Conservation (phyloP, 1,284 basidiomycete species). For the Heterobasidion parviporum region DNA sequence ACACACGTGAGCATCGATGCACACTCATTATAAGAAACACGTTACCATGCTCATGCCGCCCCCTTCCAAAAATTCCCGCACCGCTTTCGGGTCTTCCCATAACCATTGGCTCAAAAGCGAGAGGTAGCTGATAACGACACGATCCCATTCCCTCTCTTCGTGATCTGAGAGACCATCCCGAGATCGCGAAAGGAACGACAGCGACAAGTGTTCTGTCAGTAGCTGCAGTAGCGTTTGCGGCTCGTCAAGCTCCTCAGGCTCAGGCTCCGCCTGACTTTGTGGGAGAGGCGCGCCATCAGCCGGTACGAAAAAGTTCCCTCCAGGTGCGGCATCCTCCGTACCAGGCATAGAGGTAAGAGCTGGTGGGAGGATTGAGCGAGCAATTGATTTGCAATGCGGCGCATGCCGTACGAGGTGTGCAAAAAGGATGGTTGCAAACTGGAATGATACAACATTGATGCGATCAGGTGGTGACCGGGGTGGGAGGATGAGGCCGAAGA, state of each 20-base stretch:
- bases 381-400: conserved; percentile 71
- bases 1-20: not conserved
- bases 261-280: conserved; percentile 8
- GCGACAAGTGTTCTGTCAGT: conserved; percentile 64
- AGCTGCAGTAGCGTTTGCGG: conserved; percentile 64
- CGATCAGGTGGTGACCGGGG: conserved; percentile 22
- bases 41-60: conserved; percentile 82
- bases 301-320: conserved; percentile 62
- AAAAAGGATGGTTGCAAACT: conserved; percentile 64
- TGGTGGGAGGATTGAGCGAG: conserved; percentile 56
- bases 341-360: conserved; percentile 19
- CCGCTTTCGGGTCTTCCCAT: conserved; percentile 90
- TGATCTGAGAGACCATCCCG: conserved; percentile 40
- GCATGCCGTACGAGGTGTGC: conserved; percentile 61
- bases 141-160: conserved; percentile 80
- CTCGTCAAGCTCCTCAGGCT: conserved; percentile 43
- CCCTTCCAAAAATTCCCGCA: conserved; percentile 85
- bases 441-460: conserved; percentile 49
- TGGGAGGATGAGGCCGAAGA: conserved; percentile 51
- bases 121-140: conserved; percentile 83
- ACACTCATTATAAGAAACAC: not conserved
- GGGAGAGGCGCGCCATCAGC: conserved; percentile 47
- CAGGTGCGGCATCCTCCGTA: conserved; percentile 21
- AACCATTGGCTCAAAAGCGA: conserved; percentile 85
- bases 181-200: conserved; percentile 60